phyloP scores from a whole-genome alignment of 106 monocot species.

The Dioscorea dumetorum region DNA sequence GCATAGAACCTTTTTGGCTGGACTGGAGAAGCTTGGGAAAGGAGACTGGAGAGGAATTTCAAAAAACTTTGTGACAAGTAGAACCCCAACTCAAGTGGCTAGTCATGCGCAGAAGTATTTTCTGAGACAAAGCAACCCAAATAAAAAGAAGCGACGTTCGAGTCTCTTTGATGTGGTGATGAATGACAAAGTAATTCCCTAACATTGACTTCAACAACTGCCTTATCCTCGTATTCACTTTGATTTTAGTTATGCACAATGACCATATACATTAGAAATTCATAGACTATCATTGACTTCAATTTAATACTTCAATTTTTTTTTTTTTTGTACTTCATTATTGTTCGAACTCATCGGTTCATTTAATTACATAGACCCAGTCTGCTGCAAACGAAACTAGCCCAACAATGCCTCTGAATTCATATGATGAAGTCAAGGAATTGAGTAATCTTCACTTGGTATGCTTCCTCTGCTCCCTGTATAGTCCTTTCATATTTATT shows the following conservation, averaged over 20 bases:
- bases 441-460: constrained; percentile 5
- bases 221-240: no score
- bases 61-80: constrained; percentile 26
- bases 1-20: constrained; percentile 33
- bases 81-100: constrained; percentile 42
- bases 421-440: constrained; percentile 4
- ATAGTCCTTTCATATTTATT: no score
- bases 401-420: constrained; percentile 4
- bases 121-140: constrained; percentile 26
- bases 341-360: no score
- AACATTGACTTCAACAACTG: no score
- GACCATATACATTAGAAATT: no score
- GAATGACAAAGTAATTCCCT: constrained; percentile 14
- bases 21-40: constrained; percentile 33
- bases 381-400: constrained; percentile 1
- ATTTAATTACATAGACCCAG: background rate
- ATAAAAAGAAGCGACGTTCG: constrained; percentile 30
- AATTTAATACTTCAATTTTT: no score
- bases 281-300: no score
- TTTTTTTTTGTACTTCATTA: no score
- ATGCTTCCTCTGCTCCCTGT: background rate
- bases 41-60: constrained; percentile 45
- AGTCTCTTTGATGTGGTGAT: constrained; percentile 44
- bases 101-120: constrained; percentile 48
- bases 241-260: no score